Evolutionary conservation across 805 yeast genomes (phyloP), one percentile per base, ranked within the genome.

Genomic region (Candida patagonica): DNA sequence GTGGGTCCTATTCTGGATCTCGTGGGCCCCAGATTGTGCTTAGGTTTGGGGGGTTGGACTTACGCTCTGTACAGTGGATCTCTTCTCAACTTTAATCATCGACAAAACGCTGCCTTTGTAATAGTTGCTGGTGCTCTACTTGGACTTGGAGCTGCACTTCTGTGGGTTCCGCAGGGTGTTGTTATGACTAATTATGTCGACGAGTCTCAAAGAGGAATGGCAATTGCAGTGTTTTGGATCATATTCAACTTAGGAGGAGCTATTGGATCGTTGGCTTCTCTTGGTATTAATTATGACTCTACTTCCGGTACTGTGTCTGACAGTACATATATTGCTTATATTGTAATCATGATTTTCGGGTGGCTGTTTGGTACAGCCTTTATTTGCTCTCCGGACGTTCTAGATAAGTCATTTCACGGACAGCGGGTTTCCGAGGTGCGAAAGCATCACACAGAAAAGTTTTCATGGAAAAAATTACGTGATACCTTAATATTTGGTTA

Each of bases 171-270:
- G 20, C 78, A 73, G 48, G 75, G 77, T 31, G 62, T 74, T 15
- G 66, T 75, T 41, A 68, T 73, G 52, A 68, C 74, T 62, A 62
- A 74, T 13, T 75, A 76, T 43, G 72, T 78, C 2, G 53, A 71
- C 16, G 79, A 74, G 54, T 49, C 56, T 30, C 61, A 48, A 16
- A 73, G 73, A 56, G 80, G 77, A 30, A 59, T 61, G 27, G 74
- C 73, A 30, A 67, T 75, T 41, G 72, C 71, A 63, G 55, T 69
- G 16, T 74, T 73, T 53, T 75, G 80, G 80, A 63, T 71, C 43
- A 67, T 74, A 41, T 75, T 75, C 65, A 74, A 75, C 60, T 59
- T 73, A 51, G 81, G 81, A 51, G 79, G 76, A 9, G 78, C 73
- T 36, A 71, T 75, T 46, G 81, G 81, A 35, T 65, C 73, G 12